Percentiles rank a stretch among this genome's conserved stretches.
Conservation (phyloP, 2,329 filamentous ascomycete genomes). For the Ceratocystis cubensis region DNA sequence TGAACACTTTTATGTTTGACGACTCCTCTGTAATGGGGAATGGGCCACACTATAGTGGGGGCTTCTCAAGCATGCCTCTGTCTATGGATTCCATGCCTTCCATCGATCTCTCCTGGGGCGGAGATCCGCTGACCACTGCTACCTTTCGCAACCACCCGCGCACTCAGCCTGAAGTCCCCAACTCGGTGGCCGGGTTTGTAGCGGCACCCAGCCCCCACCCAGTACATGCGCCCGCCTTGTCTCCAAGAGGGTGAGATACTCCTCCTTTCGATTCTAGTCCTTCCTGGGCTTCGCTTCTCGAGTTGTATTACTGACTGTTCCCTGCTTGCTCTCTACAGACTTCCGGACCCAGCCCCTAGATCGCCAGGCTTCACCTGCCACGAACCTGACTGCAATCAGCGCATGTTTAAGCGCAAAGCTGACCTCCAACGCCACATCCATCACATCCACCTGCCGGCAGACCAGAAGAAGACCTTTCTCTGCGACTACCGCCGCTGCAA, state of each 20-base stretch:
- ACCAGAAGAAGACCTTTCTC: conserved; percentile 33
- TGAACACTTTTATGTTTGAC: fast-evolving
- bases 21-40: no score
- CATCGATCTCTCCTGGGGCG: no score
- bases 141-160: neutral
- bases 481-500: conserved; percentile 43
- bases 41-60: no score
- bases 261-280: neutral
- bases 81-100: no score
- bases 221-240: neutral
- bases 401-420: conserved; percentile 39
- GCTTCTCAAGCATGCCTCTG: no score
- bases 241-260: neutral
- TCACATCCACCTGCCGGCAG: conserved; percentile 35
- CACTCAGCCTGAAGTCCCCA: neutral
- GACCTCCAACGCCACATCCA: conserved; percentile 43
- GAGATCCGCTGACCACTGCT: neutral
- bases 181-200: neutral
- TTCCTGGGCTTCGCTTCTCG: neutral
- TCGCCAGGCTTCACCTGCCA: conserved; percentile 28
- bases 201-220: neutral
- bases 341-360: neutral
- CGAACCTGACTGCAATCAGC: conserved; percentile 32
- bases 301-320: neutral
- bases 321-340: neutral